phyloP scores from a whole-genome alignment of 805 yeast species.

The Kluyveromyces dobzhanskii region DNA sequence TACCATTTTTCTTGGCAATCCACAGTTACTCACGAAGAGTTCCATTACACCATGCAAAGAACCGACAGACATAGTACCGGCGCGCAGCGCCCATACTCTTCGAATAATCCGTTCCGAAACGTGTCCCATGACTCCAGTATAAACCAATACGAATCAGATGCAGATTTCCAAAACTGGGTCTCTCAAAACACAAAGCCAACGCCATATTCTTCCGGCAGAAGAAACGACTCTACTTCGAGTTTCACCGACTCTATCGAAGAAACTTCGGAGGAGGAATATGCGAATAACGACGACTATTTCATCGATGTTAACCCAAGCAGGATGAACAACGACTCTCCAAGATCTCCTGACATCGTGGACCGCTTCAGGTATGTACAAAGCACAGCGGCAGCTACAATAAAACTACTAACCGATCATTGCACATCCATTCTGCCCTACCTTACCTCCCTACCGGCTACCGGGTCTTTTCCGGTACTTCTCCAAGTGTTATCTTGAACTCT shows the following conservation, averaged over 20 bases:
- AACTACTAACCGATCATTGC: too few relatives aligned
- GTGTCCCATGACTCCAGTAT: conserved; percentile 29
- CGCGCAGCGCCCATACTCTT: conserved; percentile 39
- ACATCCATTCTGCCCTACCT: too few relatives aligned
- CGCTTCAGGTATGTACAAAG: conserved; percentile 1
- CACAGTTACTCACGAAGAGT: too few relatives aligned
- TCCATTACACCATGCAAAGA: conserved; percentile 8
- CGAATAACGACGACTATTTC: conserved; percentile 1
- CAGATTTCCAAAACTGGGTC: conserved; percentile 53
- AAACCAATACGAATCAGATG: conserved; percentile 24
- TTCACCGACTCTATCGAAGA: conserved; percentile 38
- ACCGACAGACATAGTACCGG: conserved; percentile 18
- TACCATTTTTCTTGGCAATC: too few relatives aligned
- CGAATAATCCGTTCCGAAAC: conserved; percentile 67
- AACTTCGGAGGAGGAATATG: conserved; percentile 9
- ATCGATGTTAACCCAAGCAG: neutral
- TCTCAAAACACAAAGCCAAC: conserved; percentile 12
- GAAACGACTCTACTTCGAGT: conserved; percentile 32
- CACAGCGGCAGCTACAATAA: too few relatives aligned
- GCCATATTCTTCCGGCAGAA: conserved; percentile 18
- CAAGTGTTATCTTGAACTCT: too few relatives aligned
- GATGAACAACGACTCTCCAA: neutral
- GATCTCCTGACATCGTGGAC: neutral
- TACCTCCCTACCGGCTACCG: too few relatives aligned
- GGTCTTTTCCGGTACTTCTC: too few relatives aligned